phyloP scores from a whole-genome alignment of 306 rosid species.

The Dryas drummondii region DNA sequence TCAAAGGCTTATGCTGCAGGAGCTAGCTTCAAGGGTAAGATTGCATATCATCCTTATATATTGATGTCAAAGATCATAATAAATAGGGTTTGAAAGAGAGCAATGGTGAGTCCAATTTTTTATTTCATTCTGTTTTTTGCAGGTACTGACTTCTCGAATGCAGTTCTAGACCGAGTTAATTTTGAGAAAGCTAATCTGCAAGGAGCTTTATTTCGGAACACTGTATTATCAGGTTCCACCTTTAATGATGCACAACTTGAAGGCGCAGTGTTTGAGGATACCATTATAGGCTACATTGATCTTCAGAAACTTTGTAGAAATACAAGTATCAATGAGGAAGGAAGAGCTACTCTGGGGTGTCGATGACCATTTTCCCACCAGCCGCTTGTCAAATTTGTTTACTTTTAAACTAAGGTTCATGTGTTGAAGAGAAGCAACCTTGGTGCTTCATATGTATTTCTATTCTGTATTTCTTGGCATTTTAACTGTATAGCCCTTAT shows the following conservation, averaged over 20 bases:
- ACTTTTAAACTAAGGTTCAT: background rate
- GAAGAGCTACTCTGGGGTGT: constrained; percentile 80
- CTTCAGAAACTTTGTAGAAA: constrained; percentile 87
- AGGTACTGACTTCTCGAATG: constrained; percentile 91
- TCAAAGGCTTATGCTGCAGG: constrained; percentile 93
- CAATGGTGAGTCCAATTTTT: constrained; percentile 1
- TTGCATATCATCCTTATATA: constrained; percentile 2
- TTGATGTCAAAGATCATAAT: background rate
- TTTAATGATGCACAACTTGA: constrained; percentile 73
- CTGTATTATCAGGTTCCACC: constrained; percentile 86
- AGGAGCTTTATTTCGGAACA: constrained; percentile 81
- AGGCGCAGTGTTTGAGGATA: constrained; percentile 79
- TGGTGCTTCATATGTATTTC: background rate
- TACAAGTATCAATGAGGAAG: constrained; percentile 49
- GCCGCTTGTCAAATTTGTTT: background rate
- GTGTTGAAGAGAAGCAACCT: background rate
- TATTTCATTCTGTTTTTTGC: constrained; percentile 14
- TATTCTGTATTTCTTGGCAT: constrained; percentile 1
- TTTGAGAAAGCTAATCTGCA: constrained; percentile 83
- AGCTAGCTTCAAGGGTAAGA: constrained; percentile 83
- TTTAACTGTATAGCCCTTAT: background rate
- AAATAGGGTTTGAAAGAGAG: background rate
- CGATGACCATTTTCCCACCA: constrained; percentile 38
- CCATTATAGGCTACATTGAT: constrained; percentile 90
- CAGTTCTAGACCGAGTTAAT: constrained; percentile 86